phyloP scores from a whole-genome alignment of 176 grass and related monocot genomes.

The Calamus simplicifolius region DNA sequence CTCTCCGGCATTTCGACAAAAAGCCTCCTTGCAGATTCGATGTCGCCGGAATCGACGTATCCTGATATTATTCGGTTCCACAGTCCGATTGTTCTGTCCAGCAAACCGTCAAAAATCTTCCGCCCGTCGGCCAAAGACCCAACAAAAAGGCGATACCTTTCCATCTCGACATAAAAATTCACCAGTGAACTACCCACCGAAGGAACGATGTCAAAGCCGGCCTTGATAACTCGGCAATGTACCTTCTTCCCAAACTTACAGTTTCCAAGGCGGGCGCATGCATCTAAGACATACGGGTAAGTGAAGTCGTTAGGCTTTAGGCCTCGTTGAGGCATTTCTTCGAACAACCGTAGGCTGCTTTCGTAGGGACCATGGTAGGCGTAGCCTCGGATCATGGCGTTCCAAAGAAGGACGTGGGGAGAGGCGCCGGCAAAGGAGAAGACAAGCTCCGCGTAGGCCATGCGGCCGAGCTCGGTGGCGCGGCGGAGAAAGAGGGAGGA shows the following conservation, averaged over 20 bases:
- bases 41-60: conserved; percentile 12
- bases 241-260: conserved; percentile 4
- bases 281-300: conserved; percentile 29
- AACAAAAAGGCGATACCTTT: not conserved
- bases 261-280: conserved; percentile 23
- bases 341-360: conserved; percentile 25
- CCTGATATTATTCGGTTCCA: conserved; percentile 32
- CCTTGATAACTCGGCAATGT: conserved; percentile 30
- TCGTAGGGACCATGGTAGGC: conserved; percentile 25
- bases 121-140: conserved; percentile 11
- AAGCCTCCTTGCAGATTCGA: not conserved
- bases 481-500: conserved; percentile 37
- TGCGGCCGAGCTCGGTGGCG: conserved; percentile 30
- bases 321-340: conserved; percentile 27
- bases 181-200: conserved; percentile 31
- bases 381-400: conserved; percentile 34
- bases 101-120: conserved; percentile 26
- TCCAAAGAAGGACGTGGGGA: conserved; percentile 28
- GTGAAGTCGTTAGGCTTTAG: conserved; percentile 29
- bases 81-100: not conserved
- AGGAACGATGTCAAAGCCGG: conserved; percentile 10
- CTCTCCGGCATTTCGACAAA: conserved; percentile 31
- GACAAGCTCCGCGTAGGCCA: conserved; percentile 28
- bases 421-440: conserved; percentile 16
- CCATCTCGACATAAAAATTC: conserved; percentile 18